phyloP scores from a whole-genome alignment of 208 protist species.

The Phytomonas francai region DNA sequence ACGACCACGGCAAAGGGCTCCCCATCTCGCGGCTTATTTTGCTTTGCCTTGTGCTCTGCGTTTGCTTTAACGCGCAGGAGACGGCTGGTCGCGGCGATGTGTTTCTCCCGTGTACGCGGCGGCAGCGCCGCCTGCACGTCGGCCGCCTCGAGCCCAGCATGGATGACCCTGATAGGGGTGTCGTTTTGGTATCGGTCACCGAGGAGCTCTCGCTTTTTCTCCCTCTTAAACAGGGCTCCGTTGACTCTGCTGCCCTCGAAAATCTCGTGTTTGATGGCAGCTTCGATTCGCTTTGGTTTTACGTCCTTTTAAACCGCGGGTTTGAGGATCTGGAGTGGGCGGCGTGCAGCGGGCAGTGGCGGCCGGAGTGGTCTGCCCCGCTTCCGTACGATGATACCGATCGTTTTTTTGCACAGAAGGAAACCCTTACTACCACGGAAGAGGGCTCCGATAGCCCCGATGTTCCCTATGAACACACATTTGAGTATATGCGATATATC shows the following conservation, averaged over 20 bases:
- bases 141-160: conserved; percentile 35
- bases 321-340: conserved; percentile 62
- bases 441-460: neutral
- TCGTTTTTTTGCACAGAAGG: conserved; percentile 2
- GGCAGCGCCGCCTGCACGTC: conserved; percentile 32
- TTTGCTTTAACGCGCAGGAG: neutral
- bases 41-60: conserved; percentile 11
- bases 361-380: conserved; percentile 45
- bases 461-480: neutral
- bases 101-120: conserved; percentile 16
- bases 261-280: conserved; percentile 52
- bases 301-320: conserved; percentile 36
- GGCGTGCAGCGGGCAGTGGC: conserved; percentile 73
- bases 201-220: conserved; percentile 20
- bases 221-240: conserved; percentile 7
- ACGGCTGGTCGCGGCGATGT: neutral
- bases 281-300: conserved; percentile 73
- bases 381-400: neutral
- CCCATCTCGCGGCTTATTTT: conserved; percentile 5
- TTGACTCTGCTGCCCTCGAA: conserved; percentile 8
- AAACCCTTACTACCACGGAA: neutral
- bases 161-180: conserved; percentile 20
- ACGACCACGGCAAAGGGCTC: neutral
- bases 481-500: conserved; percentile 24
- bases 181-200: conserved; percentile 47